Base-by-base conservation (phyloP, 2,329 filamentous ascomycete genomes). In the Aspergillus bombycis region DNA sequence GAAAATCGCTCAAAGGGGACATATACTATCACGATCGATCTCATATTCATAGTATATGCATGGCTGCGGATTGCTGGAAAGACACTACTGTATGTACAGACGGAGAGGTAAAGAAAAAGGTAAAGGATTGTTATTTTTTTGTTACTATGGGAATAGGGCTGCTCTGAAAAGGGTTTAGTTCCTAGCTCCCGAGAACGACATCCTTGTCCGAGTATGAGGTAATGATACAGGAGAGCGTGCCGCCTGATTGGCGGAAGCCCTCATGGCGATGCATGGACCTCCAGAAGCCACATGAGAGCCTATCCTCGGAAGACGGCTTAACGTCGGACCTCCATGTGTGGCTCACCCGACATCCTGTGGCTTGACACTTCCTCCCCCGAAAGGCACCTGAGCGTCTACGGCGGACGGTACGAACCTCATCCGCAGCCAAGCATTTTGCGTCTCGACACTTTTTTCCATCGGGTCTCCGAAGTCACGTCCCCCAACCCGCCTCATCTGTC, bases 401-500 rank as follows among this genome's bases (percentile, higher is more conserved):
- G 72, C 32, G 19, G 28, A 1, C 65, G 36, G n/a, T 19, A 63
- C 4, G 60, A 10, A 66, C 74, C 73, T 65, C 16, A 36, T 54
- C 38, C 62, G 74, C 71, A 71, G 58, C 57, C 63, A 67, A 68
- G 66, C 63, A 64, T 43, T 67, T 52, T 28, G 46, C 46, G 16
- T 50, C 52, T 57, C 53, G 52, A 67, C 68, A 72, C 72, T 75
- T 76, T 76, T 76, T 76, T 75, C 70, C 65, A 52, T n/a, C 19
- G 19, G 14, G 28, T 65, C 56, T 62, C 50, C 62, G 52, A 58
- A 55, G 53, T 36, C 58, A 63, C 62, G 38, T 41, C 26, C 61
- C 61, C 61, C 61, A 67, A 54, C 43, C 68, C 66, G 28, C 28
- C 28, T 52, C 28, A 52, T 34, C 48, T 52, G 48, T 16, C 48